These are phyloP conservation scores for Coelastrella sp. DNA, from an alignment of 139 green algal genomes.

Conservation along the genomic window DNA sequence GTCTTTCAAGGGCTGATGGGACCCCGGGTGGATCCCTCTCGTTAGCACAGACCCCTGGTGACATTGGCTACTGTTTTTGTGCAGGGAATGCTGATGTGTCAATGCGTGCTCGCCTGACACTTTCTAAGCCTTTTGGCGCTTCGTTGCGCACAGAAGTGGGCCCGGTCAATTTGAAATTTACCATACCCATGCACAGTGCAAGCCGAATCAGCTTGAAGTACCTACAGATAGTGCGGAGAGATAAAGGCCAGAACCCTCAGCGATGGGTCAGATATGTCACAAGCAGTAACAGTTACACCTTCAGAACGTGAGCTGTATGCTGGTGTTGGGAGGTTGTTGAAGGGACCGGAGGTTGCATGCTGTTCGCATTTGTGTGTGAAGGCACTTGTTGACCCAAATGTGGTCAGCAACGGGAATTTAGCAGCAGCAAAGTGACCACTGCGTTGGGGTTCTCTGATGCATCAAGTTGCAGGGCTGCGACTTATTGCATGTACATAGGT, in stretches of 20 bases:
- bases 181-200: conserved; percentile 88
- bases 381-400: too few relatives aligned
- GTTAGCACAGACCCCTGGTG: background rate
- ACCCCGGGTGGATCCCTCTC: background rate
- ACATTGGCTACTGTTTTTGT: background rate
- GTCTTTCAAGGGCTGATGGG: conserved; percentile 45
- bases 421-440: too few relatives aligned
- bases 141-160: conserved; percentile 79
- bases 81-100: conserved; percentile 69
- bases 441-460: too few relatives aligned
- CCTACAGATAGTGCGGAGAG: conserved; percentile 56
- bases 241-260: conserved; percentile 41
- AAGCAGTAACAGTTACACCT: conserved; percentile 83
- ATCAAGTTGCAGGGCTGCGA: too few relatives aligned
- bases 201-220: conserved; percentile 79
- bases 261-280: conserved; percentile 81
- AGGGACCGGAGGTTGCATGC: too few relatives aligned
- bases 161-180: conserved; percentile 94
- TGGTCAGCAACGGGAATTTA: too few relatives aligned
- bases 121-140: conserved; percentile 68
- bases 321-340: background rate
- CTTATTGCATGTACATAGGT: too few relatives aligned
- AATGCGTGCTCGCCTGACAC: conserved; percentile 73
- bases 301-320: conserved; percentile 63
- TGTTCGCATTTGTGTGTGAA: too few relatives aligned